Evolutionary conservation across 202 grass and related monocot genomes (phyloP).

Genomic region (Musa balbisiana): DNA sequence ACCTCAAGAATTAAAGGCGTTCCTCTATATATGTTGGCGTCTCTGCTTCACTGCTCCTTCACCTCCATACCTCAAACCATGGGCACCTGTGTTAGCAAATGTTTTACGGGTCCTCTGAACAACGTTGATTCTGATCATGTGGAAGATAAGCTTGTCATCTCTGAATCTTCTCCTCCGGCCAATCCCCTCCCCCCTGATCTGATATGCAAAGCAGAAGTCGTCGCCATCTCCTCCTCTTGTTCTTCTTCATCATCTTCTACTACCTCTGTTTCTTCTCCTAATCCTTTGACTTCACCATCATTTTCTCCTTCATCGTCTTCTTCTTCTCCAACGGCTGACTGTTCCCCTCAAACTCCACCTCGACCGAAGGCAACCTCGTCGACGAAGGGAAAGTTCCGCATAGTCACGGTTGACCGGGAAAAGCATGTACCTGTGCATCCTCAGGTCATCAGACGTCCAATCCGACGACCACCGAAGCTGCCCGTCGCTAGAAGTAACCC

Average conservation of each 20-base stretch:
- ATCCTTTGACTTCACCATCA: not conserved
- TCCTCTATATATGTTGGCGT: not conserved
- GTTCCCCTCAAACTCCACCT: not conserved
- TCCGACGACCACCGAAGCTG: no score
- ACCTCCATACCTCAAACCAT: not conserved
- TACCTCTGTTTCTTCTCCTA: not conserved
- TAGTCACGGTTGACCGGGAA: not conserved
- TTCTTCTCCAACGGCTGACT: not conserved
- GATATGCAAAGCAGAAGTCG: not conserved
- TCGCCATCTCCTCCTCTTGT: not conserved
- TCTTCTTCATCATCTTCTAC: not conserved
- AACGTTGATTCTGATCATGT: not conserved
- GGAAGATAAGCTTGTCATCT: not conserved
- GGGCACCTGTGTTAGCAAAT: not conserved
- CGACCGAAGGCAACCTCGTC: not conserved
- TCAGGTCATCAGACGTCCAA: no score
- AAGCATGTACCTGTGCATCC: not conserved
- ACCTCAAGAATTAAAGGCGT: not conserved
- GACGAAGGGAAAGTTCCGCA: not conserved
- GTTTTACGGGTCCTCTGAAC: not conserved
- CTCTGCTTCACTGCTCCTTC: not conserved
- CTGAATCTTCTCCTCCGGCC: not conserved
- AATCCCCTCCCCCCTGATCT: not conserved
- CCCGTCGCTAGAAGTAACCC: no score
- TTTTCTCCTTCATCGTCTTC: not conserved